Base-by-base conservation (phyloP, 805 yeast species). In the Kodamaea neixiangensis region DNA sequence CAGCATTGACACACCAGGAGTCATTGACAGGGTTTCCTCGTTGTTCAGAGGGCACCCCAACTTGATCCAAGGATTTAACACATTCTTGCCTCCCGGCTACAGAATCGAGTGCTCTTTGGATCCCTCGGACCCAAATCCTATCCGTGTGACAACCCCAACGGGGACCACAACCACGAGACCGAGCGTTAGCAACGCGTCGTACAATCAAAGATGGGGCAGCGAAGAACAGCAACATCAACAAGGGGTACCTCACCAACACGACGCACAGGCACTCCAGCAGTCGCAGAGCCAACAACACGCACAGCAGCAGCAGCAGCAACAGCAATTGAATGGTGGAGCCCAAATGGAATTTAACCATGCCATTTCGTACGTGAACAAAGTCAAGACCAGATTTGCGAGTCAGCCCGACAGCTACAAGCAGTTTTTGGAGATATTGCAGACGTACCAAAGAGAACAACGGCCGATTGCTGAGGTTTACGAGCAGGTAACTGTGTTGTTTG, bases 331-430 rank as follows among this genome's bases (percentile, higher is more conserved):
- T 62, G 75, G 83, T 7, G 79, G 82, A 1, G 79, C 82, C 1
- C 97, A 96, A 44, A 93, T 91, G 14, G 98, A 94, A 71, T 93
- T 94, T 75, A 92, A 93, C 66, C 97, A 94, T 67, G 99, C 99
- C 15, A 94, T 94, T 56, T 87, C 86, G 59, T 94, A 94, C 63
- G 99, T 94, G 53, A 94, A 94, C 74, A 91, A 92, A 71, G 94
- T 94, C 65, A 96, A 96, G 67, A 92, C 91, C 50, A 81, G 98
- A 55, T 94, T 91, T 67, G 87, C 96, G 17, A 81, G 85, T 62
- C 96, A 92, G 67, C 99, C 99, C 0, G 97, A 93, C 62, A 90
- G 92, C 51, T 94, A 94, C 75, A 94, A 94, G 71, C 91, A 86
- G 60, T 94, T 94, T 60, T 75, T 96, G 69, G 99, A 94, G 67